Evolutionary conservation across 2,329 filamentous ascomycete genomes (phyloP).

Genomic region (Neocatenulostroma microsporum): DNA sequence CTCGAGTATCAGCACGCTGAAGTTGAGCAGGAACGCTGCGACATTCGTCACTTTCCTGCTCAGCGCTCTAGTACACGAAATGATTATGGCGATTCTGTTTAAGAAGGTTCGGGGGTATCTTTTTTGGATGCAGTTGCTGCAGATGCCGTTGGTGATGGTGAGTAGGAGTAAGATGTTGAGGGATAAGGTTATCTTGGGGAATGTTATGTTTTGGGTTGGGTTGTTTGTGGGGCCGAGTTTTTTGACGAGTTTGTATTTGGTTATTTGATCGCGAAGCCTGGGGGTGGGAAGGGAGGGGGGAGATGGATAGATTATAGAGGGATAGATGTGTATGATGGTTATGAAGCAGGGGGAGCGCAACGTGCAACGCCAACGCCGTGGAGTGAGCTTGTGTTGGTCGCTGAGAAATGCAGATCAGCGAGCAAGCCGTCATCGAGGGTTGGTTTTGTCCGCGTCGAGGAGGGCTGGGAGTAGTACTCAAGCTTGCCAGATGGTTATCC

Average conservation of each 20-base stretch:
- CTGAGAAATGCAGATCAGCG: too few species aligned
- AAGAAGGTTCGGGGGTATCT: slow-evolving; percentile 69
- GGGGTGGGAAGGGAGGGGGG: too few species aligned
- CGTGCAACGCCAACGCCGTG: too few species aligned
- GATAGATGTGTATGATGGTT: too few species aligned
- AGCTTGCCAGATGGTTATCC: too few species aligned
- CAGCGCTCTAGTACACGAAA: slow-evolving; percentile 62
- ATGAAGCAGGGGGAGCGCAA: too few species aligned
- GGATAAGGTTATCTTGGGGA: slow-evolving; percentile 56
- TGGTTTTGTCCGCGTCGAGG: too few species aligned
- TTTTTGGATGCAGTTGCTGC: slow-evolving; percentile 64
- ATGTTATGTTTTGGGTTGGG: slow-evolving; percentile 69
- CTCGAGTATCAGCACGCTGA: slow-evolving; percentile 64
- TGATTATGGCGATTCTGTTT: slow-evolving; percentile 75
- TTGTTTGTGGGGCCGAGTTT: slow-evolving; percentile 70
- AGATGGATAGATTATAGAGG: too few species aligned
- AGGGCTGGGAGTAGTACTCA: too few species aligned
- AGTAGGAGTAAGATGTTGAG: slow-evolving; percentile 60
- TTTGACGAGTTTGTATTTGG: slow-evolving; percentile 45
- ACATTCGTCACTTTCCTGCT: slow-evolving; percentile 70
- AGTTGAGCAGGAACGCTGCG: slow-evolving; percentile 60
- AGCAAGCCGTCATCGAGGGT: too few species aligned
- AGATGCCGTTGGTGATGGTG: slow-evolving; percentile 62
- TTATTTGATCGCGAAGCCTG: too few species aligned
- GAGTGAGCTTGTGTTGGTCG: too few species aligned